phyloP scores from a whole-genome alignment of 768 basidiomycete genomes.

The Collybiopsis luxurians region DNA sequence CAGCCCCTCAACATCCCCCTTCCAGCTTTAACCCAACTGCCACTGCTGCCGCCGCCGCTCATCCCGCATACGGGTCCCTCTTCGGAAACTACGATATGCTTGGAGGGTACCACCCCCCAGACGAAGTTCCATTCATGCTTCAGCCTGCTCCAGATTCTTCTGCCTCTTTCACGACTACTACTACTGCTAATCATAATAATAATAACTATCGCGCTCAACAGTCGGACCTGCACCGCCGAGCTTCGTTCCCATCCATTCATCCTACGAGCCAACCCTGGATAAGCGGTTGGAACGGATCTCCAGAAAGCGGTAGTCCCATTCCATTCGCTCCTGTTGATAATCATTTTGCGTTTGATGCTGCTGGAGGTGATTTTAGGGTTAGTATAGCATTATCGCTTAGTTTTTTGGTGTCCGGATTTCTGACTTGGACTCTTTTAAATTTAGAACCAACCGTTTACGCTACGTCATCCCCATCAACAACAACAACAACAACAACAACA shows the following conservation, averaged over 20 bases:
- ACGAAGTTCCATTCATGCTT: not conserved
- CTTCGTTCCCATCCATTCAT: not conserved
- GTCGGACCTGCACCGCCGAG: slow-evolving; percentile 1
- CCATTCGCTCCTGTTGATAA: not conserved
- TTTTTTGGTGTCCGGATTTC: no score
- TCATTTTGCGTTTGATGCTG: slow-evolving; percentile 1
- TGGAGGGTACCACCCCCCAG: not conserved
- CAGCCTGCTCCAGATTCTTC: not conserved
- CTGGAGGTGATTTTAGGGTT: not conserved
- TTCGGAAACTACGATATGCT: not conserved
- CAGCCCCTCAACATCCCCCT: slow-evolving; percentile 12
- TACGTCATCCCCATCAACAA: not conserved
- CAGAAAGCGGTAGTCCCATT: not conserved
- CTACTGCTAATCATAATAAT: no score
- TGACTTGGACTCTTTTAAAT: no score
- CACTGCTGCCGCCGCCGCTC: no score
- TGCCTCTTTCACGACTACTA: not conserved
- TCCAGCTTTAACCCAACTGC: not conserved
- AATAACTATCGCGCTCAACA: slow-evolving; percentile 4
- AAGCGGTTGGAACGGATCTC: not conserved
- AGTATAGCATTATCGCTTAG: no score
- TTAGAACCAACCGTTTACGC: not conserved
- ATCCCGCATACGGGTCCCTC: not conserved
- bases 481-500: not conserved
- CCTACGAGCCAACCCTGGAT: not conserved